Base-by-base conservation (phyloP, 495 filamentous ascomycete genomes). In the Aspergillus coremiiformis region DNA sequence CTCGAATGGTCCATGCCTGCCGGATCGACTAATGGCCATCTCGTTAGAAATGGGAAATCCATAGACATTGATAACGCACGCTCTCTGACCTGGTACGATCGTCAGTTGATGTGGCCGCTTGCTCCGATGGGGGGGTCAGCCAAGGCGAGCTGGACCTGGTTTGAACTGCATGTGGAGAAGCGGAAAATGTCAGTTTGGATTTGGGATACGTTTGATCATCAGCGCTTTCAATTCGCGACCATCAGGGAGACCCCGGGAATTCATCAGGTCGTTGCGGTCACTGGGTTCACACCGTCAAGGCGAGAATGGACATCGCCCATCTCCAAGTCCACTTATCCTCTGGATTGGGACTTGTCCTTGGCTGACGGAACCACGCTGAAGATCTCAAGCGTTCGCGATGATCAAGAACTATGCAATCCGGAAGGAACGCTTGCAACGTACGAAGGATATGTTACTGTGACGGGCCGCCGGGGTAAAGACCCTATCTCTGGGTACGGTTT, bases 21-120 rank as follows among this genome's bases (percentile, higher is more conserved):
- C 5, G 49, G 49, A 20, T 15, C 27, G 26, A 52, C 49, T 1
- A 33, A 4, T 2, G 49, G 49, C 1, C 19, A 4, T 15, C 35
- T 52, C 4, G 19, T 35, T 35, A 8, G 8, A 1, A 29, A 52
- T 29, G 26, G 41, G 3, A 14, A 15, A 12, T 10, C 9, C 2
- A 10, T 52, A n/a, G 33, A 24, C 26, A 23, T 52, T 23, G 49
- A 52, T 21, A 21, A 39, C 5, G 8, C 14, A 0, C 24, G 15
- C 12, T 52, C 49, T 1, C 3, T 44, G 15, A 52, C 49, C 22
- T 52, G 49, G 49, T 52, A 52, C 20, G 49, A 52, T 27, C 49
- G 49, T 1, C 49, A 52, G 23, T 12, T 43, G 14, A 33, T 20
- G 10, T 47, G 19, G 19, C 3, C 44, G n/a, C 19, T 6, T 19